Evolutionary conservation across 192 early-diverging fungal species (phyloP).

Genomic region (Rhizophagus sp.): DNA sequence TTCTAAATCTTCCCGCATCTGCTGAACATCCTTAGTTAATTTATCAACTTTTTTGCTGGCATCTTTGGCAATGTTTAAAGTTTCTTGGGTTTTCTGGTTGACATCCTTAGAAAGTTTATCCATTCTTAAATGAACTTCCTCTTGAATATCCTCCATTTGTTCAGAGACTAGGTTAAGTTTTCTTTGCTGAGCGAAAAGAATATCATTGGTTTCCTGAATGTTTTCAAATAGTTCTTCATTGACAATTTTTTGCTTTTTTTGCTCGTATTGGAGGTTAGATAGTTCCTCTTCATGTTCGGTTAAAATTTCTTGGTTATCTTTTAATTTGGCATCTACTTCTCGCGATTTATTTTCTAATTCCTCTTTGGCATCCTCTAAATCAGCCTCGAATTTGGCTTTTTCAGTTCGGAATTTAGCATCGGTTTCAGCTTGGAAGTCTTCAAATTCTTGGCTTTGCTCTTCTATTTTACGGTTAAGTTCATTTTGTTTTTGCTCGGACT

Average conservation of each 20-base stretch:
- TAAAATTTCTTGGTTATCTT: conserved; percentile 15
- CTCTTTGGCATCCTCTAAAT: neutral
- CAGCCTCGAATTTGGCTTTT: neutral
- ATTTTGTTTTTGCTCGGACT: no score
- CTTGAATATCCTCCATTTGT: conserved; percentile 17
- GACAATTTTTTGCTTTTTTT: conserved; percentile 9
- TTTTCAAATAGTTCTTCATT: neutral
- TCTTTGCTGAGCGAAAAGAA: neutral
- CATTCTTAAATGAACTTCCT: conserved; percentile 16
- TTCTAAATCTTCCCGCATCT: neutral
- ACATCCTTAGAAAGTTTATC: conserved; percentile 4
- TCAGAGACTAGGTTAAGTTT: conserved; percentile 8
- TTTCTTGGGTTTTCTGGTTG: neutral
- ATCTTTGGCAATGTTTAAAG: neutral
- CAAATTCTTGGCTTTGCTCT: neutral
- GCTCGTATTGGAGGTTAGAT: neutral
- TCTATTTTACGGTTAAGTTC: neutral
- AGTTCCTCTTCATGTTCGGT: neutral
- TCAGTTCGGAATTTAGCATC: neutral
- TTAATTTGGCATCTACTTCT: neutral
- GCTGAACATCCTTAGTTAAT: conserved; percentile 1
- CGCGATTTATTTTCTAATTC: neutral
- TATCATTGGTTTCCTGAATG: conserved; percentile 7
- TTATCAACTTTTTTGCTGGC: conserved; percentile 4
- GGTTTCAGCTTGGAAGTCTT: neutral